A percentile compares a stretch with the other conserved stretches of the same genome.
Evolutionary conservation across 2,329 filamentous ascomycete genomes (phyloP).

Genomic region (Lanzia echinophila): DNA sequence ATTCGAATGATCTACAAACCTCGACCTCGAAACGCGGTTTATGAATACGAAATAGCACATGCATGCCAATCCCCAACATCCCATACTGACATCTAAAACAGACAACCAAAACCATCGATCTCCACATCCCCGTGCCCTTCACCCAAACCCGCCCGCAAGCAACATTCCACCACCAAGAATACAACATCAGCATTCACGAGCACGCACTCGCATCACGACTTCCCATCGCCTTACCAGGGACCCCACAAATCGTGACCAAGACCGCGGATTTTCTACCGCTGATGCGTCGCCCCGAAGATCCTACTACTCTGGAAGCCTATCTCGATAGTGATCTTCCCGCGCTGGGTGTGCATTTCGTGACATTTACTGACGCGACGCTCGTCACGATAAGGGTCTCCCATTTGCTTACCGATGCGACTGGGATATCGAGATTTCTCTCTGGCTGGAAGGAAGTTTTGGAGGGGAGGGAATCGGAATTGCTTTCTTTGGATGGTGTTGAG

Average conservation of each 20-base stretch:
- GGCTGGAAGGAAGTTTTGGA: slow-evolving; percentile 42
- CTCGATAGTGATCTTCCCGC: slow-evolving; percentile 38
- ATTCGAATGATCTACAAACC: no score
- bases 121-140: background rate
- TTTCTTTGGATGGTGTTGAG: slow-evolving; percentile 30
- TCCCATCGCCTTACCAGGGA: slow-evolving; percentile 27
- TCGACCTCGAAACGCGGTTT: no score
- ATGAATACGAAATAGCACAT: no score
- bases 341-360: slow-evolving; percentile 41
- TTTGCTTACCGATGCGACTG: slow-evolving; percentile 41
- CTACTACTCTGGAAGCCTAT: slow-evolving; percentile 35
- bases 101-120: background rate
- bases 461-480: slow-evolving; percentile 37
- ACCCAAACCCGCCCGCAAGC: slow-evolving; percentile 34
- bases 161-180: slow-evolving; percentile 33
- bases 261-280: slow-evolving; percentile 26
- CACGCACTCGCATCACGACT: slow-evolving; percentile 37
- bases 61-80: no score
- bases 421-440: slow-evolving; percentile 35
- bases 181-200: slow-evolving; percentile 34
- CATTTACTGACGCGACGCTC: slow-evolving; percentile 44
- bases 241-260: slow-evolving; percentile 28
- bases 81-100: no score
- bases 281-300: slow-evolving; percentile 21
- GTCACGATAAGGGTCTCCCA: slow-evolving; percentile 42